Base-by-base conservation (phyloP, 345 rosid genomes). In the Trapa incisa region DNA sequence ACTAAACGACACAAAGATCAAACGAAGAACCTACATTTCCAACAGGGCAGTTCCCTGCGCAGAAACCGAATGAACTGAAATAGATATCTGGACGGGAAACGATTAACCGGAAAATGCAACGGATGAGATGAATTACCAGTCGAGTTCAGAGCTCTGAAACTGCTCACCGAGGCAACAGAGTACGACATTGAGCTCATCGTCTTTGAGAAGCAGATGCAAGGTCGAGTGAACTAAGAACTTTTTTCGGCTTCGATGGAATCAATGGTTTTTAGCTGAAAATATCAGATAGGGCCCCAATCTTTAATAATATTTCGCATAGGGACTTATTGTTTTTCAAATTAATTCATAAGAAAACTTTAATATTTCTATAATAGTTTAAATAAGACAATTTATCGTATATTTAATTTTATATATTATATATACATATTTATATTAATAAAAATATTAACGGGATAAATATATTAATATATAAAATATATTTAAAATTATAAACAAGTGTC, bases 101-200 rank as follows among this genome's bases (percentile, higher is more conserved):
- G 33, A 32, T 32, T 33, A 29, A 32, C 16, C 1, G 53, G 13
- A 11, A n/a, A 22, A 41, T 16, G 39, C 47, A 72, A 67, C 32
- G 48, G 16, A n/a, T 48, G 16, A 57, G 29, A 29, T 37, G 17
- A 56, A 68, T 57, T 68, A 68, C 71, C 64, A 6, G 50, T 14
- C n/a, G 65, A 53, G 48, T 17, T 13, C 52, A n/a, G 77, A 67
- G 73, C 65, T 35, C 62, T 67, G 54, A 75, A 67, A 70, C 67
- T 79, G 57, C 54, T 78, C 61, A 87, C 58, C 6, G 82, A 67
- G 72, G 80, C 79, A 80, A 83, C 70, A 45, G 87, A 76, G 69
- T 72, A 80, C 17, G 89, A 79, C 60, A 85, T 64, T 29, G 87
- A 16, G 45, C 79, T 76, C 92, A 85, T 87, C 47, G 67, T 75